Base-by-base conservation (phyloP, 163 green algal genomes). In the Chlorella variabilis region DNA sequence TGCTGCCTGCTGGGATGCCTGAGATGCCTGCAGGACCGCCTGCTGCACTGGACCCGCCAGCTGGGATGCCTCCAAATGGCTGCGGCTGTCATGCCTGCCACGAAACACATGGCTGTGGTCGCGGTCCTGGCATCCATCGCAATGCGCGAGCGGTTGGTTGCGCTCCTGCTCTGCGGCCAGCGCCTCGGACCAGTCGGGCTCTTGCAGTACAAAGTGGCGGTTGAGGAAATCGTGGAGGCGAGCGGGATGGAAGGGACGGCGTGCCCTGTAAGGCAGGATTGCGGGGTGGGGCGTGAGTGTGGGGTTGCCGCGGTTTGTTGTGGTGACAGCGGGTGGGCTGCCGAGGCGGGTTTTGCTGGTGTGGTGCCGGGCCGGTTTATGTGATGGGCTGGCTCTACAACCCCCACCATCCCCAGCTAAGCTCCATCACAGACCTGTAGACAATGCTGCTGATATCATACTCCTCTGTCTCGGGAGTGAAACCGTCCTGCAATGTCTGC, bases 191-290 rank as follows among this genome's bases (percentile, higher is more conserved):
- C 90, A 93, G 81, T 92, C 90, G 1, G 84, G 87, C 83, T 95
- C 58, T 77, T 93, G 88, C 69, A 95, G 85, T 33, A 91, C 56
- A 34, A 92, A 95, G 80, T 90, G 68, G 27, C n/a, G 11, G 2
- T 69, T 69, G 54, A 94, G 77, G 71, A 93, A 90, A 25, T 63
- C 79, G 71, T 92, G 84, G 21, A 96, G 83, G 39, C 91, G 76
- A 6, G 29, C 41, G 29, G 92, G 92, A 85, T 96, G 89, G 80
- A 96, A 96, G 54, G 92, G 92, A 25, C 88, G 87, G 51, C 91
- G 82, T 3, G 76, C 20, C 84, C 77, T 67, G 59, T 27, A 67
- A 4, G n/a, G n/a, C n/a, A n/a, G n/a, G n/a, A n/a, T n/a, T n/a
- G n/a, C n/a, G n/a, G n/a, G n/a, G n/a, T n/a, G n/a, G n/a, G n/a